These are phyloP conservation scores for Phytophthora citrophthora DNA, from an alignment of 352 stramenopile genomes.

Conservation along the genomic window DNA sequence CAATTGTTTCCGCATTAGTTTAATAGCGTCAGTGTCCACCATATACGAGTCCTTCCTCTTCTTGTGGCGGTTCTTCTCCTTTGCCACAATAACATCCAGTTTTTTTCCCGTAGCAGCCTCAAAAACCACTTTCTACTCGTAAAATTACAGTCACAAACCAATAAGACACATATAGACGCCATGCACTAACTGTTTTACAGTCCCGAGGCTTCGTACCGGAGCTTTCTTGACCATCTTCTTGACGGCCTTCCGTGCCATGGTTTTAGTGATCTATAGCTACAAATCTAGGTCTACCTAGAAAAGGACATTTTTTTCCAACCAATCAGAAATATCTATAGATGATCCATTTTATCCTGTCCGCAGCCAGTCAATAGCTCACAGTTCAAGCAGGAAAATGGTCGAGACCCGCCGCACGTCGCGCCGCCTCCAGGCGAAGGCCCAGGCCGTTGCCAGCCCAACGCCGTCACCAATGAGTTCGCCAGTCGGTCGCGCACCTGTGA, in stretches of 20 bases:
- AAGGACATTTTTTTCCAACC: conserved; percentile 3
- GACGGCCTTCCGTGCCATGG: conserved; percentile 24
- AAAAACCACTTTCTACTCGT: conserved; percentile 37
- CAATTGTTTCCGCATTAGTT: conserved; percentile 65
- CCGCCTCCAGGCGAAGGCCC: conserved; percentile 62
- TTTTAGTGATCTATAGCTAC: conserved; percentile 4
- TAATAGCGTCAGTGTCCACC: conserved; percentile 57
- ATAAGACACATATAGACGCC: not conserved
- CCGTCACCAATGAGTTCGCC: conserved; percentile 19
- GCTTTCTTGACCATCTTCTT: conserved; percentile 47
- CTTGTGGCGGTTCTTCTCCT: conserved; percentile 31
- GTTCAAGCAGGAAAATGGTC: conserved; percentile 56
- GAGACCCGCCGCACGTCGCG: conserved; percentile 64
- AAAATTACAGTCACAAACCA: not conserved
- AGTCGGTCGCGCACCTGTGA: not conserved
- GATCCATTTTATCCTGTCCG: not conserved
- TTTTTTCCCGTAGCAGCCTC: conserved; percentile 27
- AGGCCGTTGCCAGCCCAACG: conserved; percentile 11
- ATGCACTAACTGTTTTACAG: not conserved
- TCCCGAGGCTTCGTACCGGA: conserved; percentile 24
- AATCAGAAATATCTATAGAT: conserved; percentile 1
- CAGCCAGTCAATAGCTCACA: conserved; percentile 27
- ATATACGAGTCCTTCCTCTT: conserved; percentile 42
- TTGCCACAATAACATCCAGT: conserved; percentile 13
- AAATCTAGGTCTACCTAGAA: not conserved